Base-by-base conservation (phyloP, 2,329 filamentous ascomycete genomes). In the Aureobasidium mangrovei region DNA sequence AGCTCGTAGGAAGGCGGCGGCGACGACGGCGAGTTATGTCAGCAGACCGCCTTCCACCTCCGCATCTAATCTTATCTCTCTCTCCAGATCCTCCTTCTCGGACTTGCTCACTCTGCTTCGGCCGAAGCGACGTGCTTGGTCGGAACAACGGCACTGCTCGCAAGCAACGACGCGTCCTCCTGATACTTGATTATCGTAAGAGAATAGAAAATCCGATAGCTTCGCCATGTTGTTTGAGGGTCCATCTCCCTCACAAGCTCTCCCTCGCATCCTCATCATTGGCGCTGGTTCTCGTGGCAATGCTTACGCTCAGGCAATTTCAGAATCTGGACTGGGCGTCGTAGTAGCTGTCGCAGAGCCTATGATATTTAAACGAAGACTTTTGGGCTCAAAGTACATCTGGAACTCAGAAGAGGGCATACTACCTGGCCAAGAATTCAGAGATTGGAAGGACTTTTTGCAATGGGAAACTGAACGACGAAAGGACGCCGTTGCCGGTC, bases 301-400 rank as follows among this genome's bases (percentile, higher is more conserved):
- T 49, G 79, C 82, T 31, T 95, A 94, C 66, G 86, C 85, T 32
- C 75, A 77, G 56, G 84, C 84, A 51, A 82, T 89, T 7, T 69
- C 73, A n/a, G 74, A 76, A 12, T 81, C 80, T 18, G 84, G 80
- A 57, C 79, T 82, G 59, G 88, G 85, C 4, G 66, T 84, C 32
- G 80, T 97, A 57, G 80, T 79, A 26, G 87, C 87, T 28, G 81
- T 98, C 12, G 89, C 86, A 26, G 93, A 97, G 62, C 89, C 91
- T 0, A 75, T 88, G 60, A 67, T 77, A 10, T 93, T 84, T 71
- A 94, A 95, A 70, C 82, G 91, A 4, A 72, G 77, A 40, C 75
- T 78, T 0, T 83, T 96, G 48, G 88, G 86, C 9, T 72, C 73
- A 10, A 80, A 74, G 56, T 88, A 86, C 68, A 86, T 96, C 63